These are phyloP conservation scores for Cladosporium sp. DNA, from an alignment of 2,329 filamentous ascomycete species.

Conservation along the genomic window DNA sequence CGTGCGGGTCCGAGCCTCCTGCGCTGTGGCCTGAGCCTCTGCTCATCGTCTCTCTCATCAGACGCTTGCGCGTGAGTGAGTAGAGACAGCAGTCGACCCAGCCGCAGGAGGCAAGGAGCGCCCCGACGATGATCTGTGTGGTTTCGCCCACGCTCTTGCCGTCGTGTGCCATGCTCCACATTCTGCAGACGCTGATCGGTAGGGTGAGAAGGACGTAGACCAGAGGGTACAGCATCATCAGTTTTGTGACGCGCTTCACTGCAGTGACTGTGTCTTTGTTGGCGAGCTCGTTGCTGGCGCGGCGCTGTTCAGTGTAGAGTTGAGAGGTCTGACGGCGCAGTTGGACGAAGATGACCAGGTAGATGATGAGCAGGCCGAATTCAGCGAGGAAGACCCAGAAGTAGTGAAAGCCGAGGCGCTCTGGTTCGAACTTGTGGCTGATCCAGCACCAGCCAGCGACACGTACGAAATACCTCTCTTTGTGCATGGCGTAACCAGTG, in stretches of 20 bases:
- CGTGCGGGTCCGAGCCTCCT: neutral
- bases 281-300: constrained; percentile 14
- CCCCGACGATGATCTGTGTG: constrained; percentile 49
- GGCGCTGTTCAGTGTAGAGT: constrained; percentile 17
- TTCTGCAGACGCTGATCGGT: constrained; percentile 61
- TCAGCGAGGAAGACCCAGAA: constrained; percentile 59
- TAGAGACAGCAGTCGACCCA: constrained; percentile 58
- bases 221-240: constrained; percentile 64
- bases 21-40: neutral
- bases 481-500: constrained; percentile 45
- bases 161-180: constrained; percentile 57
- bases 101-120: constrained; percentile 56
- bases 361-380: constrained; percentile 50
- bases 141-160: constrained; percentile 30
- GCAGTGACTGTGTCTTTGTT: constrained; percentile 24
- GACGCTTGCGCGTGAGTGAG: constrained; percentile 52
- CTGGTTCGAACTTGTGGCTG: constrained; percentile 48
- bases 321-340: constrained; percentile 26
- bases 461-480: constrained; percentile 54
- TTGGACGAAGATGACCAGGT: constrained; percentile 35
- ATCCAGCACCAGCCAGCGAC: constrained; percentile 69
- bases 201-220: constrained; percentile 68
- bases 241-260: constrained; percentile 44
- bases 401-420: constrained; percentile 61
- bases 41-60: constrained; percentile 42